A percentile compares a stretch with the other conserved stretches of the same genome.
phyloP scores from a whole-genome alignment of 768 basidiomycete genomes.

The Tricholoma sp. region DNA sequence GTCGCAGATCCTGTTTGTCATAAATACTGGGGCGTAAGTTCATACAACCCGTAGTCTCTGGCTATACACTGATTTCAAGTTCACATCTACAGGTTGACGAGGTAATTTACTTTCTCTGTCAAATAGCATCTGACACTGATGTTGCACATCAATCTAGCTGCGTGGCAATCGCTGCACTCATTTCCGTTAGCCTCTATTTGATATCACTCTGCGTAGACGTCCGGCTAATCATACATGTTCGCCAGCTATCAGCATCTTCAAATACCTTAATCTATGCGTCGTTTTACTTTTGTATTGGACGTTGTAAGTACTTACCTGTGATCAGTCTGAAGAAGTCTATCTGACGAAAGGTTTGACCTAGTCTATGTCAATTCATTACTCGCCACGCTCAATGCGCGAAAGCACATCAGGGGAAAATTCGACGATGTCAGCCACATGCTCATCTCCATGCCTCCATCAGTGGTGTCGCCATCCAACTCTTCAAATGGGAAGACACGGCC shows the following conservation, averaged over 20 bases:
- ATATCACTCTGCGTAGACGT: too few relatives aligned
- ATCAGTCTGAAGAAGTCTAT: too few relatives aligned
- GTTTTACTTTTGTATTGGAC: too few relatives aligned
- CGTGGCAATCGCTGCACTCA: too few relatives aligned
- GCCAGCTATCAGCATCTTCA: too few relatives aligned
- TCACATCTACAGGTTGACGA: background rate
- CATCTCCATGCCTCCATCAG: constrained; percentile 6
- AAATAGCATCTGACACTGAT: background rate
- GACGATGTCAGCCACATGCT: constrained; percentile 14
- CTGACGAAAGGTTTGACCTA: background rate
- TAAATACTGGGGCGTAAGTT: constrained; percentile 17
- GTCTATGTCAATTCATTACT: constrained; percentile 12
- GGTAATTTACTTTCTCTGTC: background rate
- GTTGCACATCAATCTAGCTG: too few relatives aligned
- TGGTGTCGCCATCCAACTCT: background rate
- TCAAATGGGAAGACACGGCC: constrained; percentile 4
- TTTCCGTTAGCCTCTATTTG: too few relatives aligned
- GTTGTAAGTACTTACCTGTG: too few relatives aligned
- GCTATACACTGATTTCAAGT: background rate
- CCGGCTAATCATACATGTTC: too few relatives aligned
- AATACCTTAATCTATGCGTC: too few relatives aligned
- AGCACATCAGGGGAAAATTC: constrained; percentile 6
- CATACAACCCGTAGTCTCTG: too few relatives aligned
- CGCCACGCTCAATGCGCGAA: constrained; percentile 18
- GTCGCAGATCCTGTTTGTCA: constrained; percentile 18